These are phyloP conservation scores for Apiotrichum montevideense DNA, from an alignment of 1,284 basidiomycete genomes.

Conservation along the genomic window DNA sequence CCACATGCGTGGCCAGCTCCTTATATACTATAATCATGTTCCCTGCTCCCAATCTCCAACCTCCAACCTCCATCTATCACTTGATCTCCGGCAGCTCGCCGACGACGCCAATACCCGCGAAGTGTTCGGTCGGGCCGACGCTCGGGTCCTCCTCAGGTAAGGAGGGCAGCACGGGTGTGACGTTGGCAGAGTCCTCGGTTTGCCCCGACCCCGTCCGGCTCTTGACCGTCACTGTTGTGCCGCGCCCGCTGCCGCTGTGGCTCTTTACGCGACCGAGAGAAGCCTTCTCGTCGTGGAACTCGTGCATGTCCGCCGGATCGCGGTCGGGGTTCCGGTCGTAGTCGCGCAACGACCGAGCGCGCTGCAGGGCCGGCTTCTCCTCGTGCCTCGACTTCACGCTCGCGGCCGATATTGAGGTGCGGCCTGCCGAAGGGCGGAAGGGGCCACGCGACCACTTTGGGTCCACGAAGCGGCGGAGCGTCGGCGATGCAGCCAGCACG, in stretches of 20 bases:
- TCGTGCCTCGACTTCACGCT: neutral
- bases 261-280: no score
- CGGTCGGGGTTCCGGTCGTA: neutral
- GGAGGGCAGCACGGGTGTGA: neutral
- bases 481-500: conserved; percentile 12
- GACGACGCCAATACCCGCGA: conserved; percentile 5
- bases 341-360: no score
- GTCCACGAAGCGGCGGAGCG: conserved; percentile 30
- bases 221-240: neutral
- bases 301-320: neutral
- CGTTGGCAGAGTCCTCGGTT: neutral
- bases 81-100: conserved; percentile 11
- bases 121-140: neutral
- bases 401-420: neutral
- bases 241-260: no score
- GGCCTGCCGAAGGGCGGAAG: neutral
- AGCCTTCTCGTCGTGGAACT: no score
- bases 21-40: no score
- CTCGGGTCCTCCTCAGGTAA: neutral
- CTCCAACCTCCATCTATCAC: neutral
- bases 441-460: conserved; percentile 19
- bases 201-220: neutral
- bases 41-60: neutral
- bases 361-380: no score
- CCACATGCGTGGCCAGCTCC: no score